A percentile compares a stretch with the other conserved stretches of the same genome.
Evolutionary conservation across 805 yeast species (phyloP).

Genomic region (Myxozyma sirexii): DNA sequence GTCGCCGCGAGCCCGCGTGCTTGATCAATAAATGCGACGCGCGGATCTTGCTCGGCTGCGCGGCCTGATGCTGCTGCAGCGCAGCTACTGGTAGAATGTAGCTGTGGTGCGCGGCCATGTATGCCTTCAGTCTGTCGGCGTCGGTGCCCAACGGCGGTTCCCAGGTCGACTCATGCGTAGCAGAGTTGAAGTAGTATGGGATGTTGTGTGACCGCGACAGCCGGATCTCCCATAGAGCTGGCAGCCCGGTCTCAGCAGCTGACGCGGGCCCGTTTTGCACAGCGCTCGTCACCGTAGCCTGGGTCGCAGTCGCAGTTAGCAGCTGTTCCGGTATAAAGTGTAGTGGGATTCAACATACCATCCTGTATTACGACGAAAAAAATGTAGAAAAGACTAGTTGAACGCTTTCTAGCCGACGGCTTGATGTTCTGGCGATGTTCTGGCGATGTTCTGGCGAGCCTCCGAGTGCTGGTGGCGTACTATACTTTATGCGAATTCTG

Average conservation of each 20-base stretch:
- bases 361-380: too few species aligned
- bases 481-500: too few species aligned
- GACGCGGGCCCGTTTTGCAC: background rate
- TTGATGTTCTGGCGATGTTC: too few species aligned
- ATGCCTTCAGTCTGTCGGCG: slow-evolving; percentile 55
- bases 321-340: too few species aligned
- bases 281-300: slow-evolving; percentile 14
- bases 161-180: slow-evolving; percentile 80
- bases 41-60: slow-evolving; percentile 68
- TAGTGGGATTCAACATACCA: too few species aligned
- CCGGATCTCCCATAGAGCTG: slow-evolving; percentile 80
- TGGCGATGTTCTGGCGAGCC: too few species aligned
- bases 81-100: slow-evolving; percentile 36
- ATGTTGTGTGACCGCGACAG: slow-evolving; percentile 78
- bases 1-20: slow-evolving; percentile 81
- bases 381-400: too few species aligned
- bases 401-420: too few species aligned
- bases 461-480: too few species aligned
- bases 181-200: slow-evolving; percentile 78
- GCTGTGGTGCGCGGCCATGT: slow-evolving; percentile 50
- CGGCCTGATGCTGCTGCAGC: slow-evolving; percentile 36
- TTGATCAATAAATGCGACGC: slow-evolving; percentile 83
- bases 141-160: slow-evolving; percentile 88
- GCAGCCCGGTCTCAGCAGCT: slow-evolving; percentile 64
- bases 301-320: too few species aligned